Evolutionary conservation across 805 yeast species (phyloP), one percentile per base, ranked within the genome.

Genomic region (Zygosaccharomyces pseudorouxii): DNA sequence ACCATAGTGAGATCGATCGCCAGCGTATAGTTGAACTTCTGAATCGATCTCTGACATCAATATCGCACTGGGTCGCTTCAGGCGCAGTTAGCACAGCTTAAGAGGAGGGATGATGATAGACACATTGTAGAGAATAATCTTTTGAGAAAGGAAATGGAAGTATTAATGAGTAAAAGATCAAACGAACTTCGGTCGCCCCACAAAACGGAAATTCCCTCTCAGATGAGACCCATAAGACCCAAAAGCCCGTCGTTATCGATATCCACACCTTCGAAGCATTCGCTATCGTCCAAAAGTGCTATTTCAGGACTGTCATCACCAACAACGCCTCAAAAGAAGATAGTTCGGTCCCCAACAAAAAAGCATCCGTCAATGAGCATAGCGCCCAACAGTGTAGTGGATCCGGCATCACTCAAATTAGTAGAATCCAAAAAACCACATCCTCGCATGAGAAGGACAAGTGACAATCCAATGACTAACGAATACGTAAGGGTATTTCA

Each of bases 11-110:
- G 28, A 36, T 42, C 20, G 58, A 59, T 19, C 38, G 51, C 22
- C 55, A 49, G 12, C 45, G 48, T n/a, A 47, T 64, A n/a, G 49
- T 63, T 0, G 48, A 53, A 27, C 51, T 64, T 8, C 50, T 64
- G 35, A 62, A 59, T 47, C 52, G 57, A 10, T 54, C 65, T 5
- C 43, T 64, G 43, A 56, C 59, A 16, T 57, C 67, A 5, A 52
- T 64, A 12, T 58, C 68, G 2, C 69, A 64, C 47, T 64, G 65
- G 65, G 65, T 57, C 64, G 20, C 47, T 64, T 18, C 69, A 64
- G 46, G 62, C 64, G 6, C 67, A 60, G 50, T 50, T 64, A 33
- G 47, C 58, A 16, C 58, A 56, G 40, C 49, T 63, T 42, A 50
- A 50, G 12, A 54, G 52, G 43, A 55, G 46, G n/a, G 47, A 46